A percentile compares a stretch with the other conserved stretches of the same genome.
These are phyloP conservation scores for Larix kaempferi DNA, from an alignment of 75 land plant species.

Conservation along the genomic window DNA sequence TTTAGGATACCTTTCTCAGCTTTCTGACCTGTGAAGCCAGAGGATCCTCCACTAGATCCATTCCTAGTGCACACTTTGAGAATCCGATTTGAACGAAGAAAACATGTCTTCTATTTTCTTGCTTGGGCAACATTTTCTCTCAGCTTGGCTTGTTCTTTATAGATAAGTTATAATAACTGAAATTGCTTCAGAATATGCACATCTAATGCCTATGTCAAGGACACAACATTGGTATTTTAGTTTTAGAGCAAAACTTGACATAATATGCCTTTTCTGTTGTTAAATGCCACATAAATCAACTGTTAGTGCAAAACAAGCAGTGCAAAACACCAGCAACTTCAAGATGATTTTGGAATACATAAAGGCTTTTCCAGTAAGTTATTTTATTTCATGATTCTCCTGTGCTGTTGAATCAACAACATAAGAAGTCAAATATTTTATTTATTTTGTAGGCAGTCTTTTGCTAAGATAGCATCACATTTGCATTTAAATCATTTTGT, in stretches of 20 bases:
- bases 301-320: constrained; percentile 4
- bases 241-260: constrained; percentile 2
- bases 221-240: not conserved
- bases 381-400: not conserved
- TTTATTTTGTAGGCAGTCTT: not conserved
- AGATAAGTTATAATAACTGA: not conserved
- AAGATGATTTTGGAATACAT: constrained; percentile 83
- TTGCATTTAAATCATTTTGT: not conserved
- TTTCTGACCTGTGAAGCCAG: constrained; percentile 87
- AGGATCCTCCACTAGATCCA: constrained; percentile 90
- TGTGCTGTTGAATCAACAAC: constrained; percentile 5
- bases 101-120: constrained; percentile 47
- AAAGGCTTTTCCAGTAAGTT: constrained; percentile 89
- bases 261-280: not conserved
- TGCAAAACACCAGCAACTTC: constrained; percentile 66
- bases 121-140: not conserved
- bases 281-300: constrained; percentile 7
- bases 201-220: not conserved
- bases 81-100: constrained; percentile 91
- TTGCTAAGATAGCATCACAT: not conserved
- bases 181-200: not conserved
- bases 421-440: not conserved
- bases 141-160: not conserved
- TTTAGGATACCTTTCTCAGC: constrained; percentile 84
- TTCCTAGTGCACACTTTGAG: constrained; percentile 90